Conservation (phyloP, 2,329 filamentous ascomycete genomes). For the Hypoxylon sp. region DNA sequence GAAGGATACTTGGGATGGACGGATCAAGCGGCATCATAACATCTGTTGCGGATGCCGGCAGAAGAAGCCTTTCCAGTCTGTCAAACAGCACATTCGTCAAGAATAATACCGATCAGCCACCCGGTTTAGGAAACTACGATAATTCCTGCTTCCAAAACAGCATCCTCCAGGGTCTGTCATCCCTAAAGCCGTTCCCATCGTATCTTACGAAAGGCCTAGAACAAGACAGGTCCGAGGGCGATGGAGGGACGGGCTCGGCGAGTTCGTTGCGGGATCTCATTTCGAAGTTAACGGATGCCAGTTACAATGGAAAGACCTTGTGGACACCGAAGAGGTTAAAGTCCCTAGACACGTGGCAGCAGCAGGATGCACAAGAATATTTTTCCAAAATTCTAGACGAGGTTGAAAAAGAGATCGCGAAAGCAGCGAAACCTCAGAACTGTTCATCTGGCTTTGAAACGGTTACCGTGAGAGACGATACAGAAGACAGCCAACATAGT, state of each 20-base stretch:
- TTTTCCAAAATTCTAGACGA: slow-evolving; percentile 91
- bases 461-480: slow-evolving; percentile 60
- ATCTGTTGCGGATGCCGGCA: slow-evolving; percentile 71
- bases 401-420: slow-evolving; percentile 81
- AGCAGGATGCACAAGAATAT: slow-evolving; percentile 98
- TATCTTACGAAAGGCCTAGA: slow-evolving; percentile 70
- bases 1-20: slow-evolving; percentile 73
- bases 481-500: slow-evolving; percentile 64
- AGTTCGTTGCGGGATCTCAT: slow-evolving; percentile 75
- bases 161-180: slow-evolving; percentile 86
- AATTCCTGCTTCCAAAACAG: slow-evolving; percentile 99
- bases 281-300: slow-evolving; percentile 75
- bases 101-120: slow-evolving; percentile 63
- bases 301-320: slow-evolving; percentile 81
- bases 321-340: slow-evolving; percentile 89
- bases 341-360: slow-evolving; percentile 94
- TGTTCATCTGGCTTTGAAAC: slow-evolving; percentile 60
- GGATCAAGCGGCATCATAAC: slow-evolving; percentile 67
- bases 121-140: slow-evolving; percentile 89
- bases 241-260: slow-evolving; percentile 57
- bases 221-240: slow-evolving; percentile 49
- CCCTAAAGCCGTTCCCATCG: slow-evolving; percentile 76
- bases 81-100: slow-evolving; percentile 63
- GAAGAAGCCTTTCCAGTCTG: slow-evolving; percentile 68
- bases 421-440: slow-evolving; percentile 58